These are phyloP conservation scores for Globisporangium radiosum DNA, from an alignment of 352 stramenopile species.

Conservation along the genomic window DNA sequence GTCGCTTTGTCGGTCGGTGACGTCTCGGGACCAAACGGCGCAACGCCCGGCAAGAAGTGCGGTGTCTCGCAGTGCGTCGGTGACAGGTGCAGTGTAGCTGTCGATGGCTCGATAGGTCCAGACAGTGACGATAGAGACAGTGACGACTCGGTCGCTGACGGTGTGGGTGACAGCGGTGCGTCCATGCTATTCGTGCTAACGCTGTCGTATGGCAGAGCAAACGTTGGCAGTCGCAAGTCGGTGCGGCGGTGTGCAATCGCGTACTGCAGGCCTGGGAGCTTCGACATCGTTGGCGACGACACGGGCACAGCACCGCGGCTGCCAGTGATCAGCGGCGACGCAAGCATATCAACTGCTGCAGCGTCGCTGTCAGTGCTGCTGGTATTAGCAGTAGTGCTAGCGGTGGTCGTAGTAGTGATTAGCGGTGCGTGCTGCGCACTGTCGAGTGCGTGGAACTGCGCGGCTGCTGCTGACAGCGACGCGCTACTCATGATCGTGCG, in stretches of 20 bases:
- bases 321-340: constrained; percentile 34
- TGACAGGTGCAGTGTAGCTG: constrained; percentile 18
- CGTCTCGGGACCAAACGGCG: constrained; percentile 22
- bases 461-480: too few relatives aligned
- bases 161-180: constrained; percentile 1
- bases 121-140: constrained; percentile 2
- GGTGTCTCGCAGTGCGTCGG: constrained; percentile 27
- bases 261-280: constrained; percentile 59
- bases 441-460: too few relatives aligned
- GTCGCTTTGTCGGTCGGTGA: constrained; percentile 32
- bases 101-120: too few relatives aligned
- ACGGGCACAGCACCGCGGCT: constrained; percentile 20
- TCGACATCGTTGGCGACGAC: constrained; percentile 35
- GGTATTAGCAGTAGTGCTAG: too few relatives aligned
- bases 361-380: too few relatives aligned
- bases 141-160: not conserved
- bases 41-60: constrained; percentile 22
- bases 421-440: too few relatives aligned
- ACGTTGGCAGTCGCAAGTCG: constrained; percentile 47
- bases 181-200: constrained; percentile 4
- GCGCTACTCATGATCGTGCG: too few relatives aligned
- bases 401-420: too few relatives aligned
- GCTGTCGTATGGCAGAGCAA: constrained; percentile 15
- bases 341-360: constrained; percentile 12
- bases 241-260: constrained; percentile 41